Evolutionary conservation across 495 filamentous ascomycete genomes (phyloP).

Genomic region (Daldinia bambusicola): DNA sequence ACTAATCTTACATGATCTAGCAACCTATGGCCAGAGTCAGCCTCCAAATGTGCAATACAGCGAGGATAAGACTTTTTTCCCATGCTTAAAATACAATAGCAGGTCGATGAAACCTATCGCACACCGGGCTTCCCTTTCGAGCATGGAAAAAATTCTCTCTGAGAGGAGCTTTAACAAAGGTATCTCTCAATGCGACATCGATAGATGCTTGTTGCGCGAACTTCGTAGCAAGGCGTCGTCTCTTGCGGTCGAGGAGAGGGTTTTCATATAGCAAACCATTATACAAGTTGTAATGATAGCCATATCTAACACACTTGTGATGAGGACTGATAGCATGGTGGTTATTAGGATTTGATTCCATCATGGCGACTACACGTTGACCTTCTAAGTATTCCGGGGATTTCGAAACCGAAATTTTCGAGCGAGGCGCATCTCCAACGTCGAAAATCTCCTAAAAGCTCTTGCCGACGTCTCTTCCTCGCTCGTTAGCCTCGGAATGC

Average conservation of each 20-base stretch:
- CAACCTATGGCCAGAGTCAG: not conserved
- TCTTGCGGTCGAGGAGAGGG: not conserved
- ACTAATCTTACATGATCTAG: not conserved
- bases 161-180: not conserved
- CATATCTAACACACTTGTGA: not conserved
- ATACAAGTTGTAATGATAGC: not conserved
- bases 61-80: not conserved
- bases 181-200: not conserved
- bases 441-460: slow-evolving; percentile 67
- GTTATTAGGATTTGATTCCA: not conserved
- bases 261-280: not conserved
- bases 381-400: not conserved
- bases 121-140: not conserved
- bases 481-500: slow-evolving; percentile 38
- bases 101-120: not conserved
- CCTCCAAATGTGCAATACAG: not conserved
- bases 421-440: not conserved
- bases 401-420: not conserved
- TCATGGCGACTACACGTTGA: not conserved
- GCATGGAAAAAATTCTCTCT: not conserved
- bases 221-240: not conserved
- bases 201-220: not conserved
- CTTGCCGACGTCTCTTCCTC: slow-evolving; percentile 50
- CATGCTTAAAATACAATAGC: not conserved
- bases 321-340: not conserved